Evolutionary conservation across 139 green algal genomes (phyloP).

Genomic region (Bryopsis sp.): DNA sequence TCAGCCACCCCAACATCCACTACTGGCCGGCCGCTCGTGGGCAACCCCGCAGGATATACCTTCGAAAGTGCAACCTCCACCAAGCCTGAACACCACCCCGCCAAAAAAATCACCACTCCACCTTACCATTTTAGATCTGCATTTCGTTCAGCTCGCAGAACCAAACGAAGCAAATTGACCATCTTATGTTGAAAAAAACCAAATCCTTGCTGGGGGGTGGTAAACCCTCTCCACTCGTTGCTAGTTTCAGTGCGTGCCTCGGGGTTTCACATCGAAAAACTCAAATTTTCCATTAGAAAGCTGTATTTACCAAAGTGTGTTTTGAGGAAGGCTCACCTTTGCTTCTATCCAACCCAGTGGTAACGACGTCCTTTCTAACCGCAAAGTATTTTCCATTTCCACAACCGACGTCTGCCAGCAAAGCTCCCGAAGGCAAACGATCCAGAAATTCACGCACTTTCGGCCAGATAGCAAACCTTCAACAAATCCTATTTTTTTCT

Average conservation of each 20-base stretch:
- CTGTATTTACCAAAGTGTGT: too few species aligned
- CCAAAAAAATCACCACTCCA: background rate
- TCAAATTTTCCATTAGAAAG: too few species aligned
- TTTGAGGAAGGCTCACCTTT: constrained; percentile 39
- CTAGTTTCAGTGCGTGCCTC: too few species aligned
- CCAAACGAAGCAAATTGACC: too few species aligned
- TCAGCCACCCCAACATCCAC: constrained; percentile 82
- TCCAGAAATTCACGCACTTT: constrained; percentile 78
- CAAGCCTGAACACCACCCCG: background rate
- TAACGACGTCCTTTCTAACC: constrained; percentile 56
- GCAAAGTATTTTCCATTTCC: constrained; percentile 98
- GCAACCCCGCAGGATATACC: background rate
- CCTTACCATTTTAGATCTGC: background rate
- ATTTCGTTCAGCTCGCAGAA: too few species aligned
- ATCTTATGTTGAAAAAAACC: too few species aligned
- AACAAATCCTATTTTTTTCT: background rate
- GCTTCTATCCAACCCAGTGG: constrained; percentile 67
- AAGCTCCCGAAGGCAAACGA: constrained; percentile 37
- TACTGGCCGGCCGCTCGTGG: background rate
- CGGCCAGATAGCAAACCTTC: constrained; percentile 82
- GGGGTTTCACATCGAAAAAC: too few species aligned
- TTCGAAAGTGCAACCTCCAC: background rate
- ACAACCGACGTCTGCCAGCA: constrained; percentile 89
- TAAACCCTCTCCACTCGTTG: too few species aligned
- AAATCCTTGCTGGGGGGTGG: too few species aligned